Percentiles rank a stretch among this genome's conserved stretches.
Conservation (phyloP, 257 asterid species). For the Penstemon newberryi region DNA sequence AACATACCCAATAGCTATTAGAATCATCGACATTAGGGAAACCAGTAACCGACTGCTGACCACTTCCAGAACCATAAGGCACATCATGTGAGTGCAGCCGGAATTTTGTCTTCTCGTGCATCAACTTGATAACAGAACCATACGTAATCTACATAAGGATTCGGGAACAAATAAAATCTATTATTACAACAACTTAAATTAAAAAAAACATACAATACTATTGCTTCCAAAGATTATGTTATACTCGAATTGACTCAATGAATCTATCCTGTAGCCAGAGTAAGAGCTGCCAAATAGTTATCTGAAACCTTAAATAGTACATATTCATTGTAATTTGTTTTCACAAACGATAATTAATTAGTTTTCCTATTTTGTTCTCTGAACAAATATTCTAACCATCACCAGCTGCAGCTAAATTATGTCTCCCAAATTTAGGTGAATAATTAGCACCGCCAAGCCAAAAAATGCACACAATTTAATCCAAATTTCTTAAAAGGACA, state of each 20-base stretch:
- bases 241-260: slow-evolving; percentile 4
- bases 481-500: too few relatives aligned
- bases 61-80: slow-evolving; percentile 96
- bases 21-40: slow-evolving; percentile 79
- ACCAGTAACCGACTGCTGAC: slow-evolving; percentile 91
- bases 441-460: too few relatives aligned
- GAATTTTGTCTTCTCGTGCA: slow-evolving; percentile 81
- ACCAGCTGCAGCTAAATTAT: not conserved
- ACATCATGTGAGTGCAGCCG: slow-evolving; percentile 91
- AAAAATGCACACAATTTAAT: too few relatives aligned
- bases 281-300: not conserved
- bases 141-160: slow-evolving; percentile 59
- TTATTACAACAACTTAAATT: not conserved
- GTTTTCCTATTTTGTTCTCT: not conserved
- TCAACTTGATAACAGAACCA: slow-evolving; percentile 80
- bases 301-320: not conserved
- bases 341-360: too few relatives aligned
- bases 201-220: not conserved
- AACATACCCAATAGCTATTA: slow-evolving; percentile 90
- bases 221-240: not conserved
- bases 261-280: not conserved
- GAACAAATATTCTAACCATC: not conserved
- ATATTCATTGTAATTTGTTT: not conserved
- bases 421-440: too few relatives aligned
- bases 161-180: slow-evolving; percentile 7